Conservation (phyloP, 768 basidiomycete genomes). For the Lentinula sp. region DNA sequence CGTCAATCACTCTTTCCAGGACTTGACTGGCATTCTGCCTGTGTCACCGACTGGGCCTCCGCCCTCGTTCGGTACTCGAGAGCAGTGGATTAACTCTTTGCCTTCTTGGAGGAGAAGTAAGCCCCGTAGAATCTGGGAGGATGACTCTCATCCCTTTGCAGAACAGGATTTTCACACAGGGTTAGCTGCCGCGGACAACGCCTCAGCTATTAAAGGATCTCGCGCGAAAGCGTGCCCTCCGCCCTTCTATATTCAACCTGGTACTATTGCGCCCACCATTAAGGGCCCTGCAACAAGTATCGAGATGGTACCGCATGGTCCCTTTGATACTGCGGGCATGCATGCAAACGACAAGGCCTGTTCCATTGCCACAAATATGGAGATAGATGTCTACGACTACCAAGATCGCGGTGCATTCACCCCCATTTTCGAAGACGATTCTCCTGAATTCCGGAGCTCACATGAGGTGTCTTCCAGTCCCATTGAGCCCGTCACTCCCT, state of each 20-base stretch:
- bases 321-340: neutral
- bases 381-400: constrained; percentile 20
- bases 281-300: constrained; percentile 23
- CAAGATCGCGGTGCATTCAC: constrained; percentile 47
- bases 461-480: constrained; percentile 62
- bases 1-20: constrained; percentile 42
- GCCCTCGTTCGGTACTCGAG: constrained; percentile 58
- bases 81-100: constrained; percentile 69
- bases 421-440: constrained; percentile 61
- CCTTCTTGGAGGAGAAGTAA: constrained; percentile 69
- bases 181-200: constrained; percentile 76
- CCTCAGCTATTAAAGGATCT: constrained; percentile 78
- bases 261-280: neutral
- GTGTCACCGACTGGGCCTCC: constrained; percentile 56
- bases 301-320: constrained; percentile 31
- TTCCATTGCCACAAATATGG: constrained; percentile 13
- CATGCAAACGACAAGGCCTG: neutral
- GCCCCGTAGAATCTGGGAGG: constrained; percentile 62
- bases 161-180: constrained; percentile 63
- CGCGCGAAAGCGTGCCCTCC: constrained; percentile 82
- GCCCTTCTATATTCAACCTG: constrained; percentile 43
- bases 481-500: constrained; percentile 69
- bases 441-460: constrained; percentile 44
- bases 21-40: constrained; percentile 53
- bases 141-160: constrained; percentile 29